Evolutionary conservation across 2,329 filamentous ascomycete genomes (phyloP).

Genomic region (Alternaria metachromatica): DNA sequence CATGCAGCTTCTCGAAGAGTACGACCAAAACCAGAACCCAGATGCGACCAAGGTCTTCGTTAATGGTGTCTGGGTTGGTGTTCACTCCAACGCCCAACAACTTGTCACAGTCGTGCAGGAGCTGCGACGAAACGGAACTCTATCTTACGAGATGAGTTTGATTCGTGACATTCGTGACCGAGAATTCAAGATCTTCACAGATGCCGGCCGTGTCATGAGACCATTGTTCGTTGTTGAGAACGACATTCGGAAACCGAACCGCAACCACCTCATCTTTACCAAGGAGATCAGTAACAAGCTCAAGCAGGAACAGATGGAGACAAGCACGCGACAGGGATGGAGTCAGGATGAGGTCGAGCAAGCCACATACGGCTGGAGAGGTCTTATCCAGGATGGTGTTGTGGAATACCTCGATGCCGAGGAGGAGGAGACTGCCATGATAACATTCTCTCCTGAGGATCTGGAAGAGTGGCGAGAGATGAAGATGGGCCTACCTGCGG

Average conservation of each 20-base stretch:
- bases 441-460: conserved; percentile 97
- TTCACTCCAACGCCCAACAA: conserved; percentile 86
- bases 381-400: conserved; percentile 80
- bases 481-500: conserved; percentile 51
- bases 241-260: conserved; percentile 74
- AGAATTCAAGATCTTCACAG: conserved; percentile 98
- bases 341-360: conserved; percentile 64
- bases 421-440: conserved; percentile 98
- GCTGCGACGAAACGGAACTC: conserved; percentile 78
- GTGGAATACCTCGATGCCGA: conserved; percentile 98
- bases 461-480: conserved; percentile 67
- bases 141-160: conserved; percentile 91
- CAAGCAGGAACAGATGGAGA: conserved; percentile 72
- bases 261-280: conserved; percentile 79
- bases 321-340: conserved; percentile 64
- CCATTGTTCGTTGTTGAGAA: conserved; percentile 94
- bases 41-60: conserved; percentile 98
- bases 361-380: conserved; percentile 83
- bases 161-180: conserved; percentile 95
- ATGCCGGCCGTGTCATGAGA: conserved; percentile 92
- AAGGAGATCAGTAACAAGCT: conserved; percentile 79
- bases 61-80: conserved; percentile 97
- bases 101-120: conserved; percentile 80
- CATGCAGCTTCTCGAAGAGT: conserved; percentile 97
- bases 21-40: conserved; percentile 70